These are phyloP conservation scores for Coniophora puteana DNA, from an alignment of 1,284 basidiomycete species.

Conservation along the genomic window DNA sequence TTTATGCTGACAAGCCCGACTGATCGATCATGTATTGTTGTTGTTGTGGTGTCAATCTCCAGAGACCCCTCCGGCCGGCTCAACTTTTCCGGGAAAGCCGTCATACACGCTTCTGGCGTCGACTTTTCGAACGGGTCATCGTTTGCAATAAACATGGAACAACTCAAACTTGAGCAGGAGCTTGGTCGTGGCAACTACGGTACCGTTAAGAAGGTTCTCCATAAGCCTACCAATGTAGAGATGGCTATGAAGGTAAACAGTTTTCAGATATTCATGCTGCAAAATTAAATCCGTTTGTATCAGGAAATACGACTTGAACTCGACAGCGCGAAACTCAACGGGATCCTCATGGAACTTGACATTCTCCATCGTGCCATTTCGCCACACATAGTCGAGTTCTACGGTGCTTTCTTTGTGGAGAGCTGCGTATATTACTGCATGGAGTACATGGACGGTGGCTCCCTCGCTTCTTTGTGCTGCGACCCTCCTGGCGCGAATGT, in stretches of 20 bases:
- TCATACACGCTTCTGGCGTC: slow-evolving; percentile 90
- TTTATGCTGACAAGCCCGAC: slow-evolving; percentile 1
- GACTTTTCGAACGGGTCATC: slow-evolving; percentile 93
- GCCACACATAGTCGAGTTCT: slow-evolving; percentile 95
- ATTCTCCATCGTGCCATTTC: slow-evolving; percentile 92
- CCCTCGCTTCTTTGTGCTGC: slow-evolving; percentile 78
- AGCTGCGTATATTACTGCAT: slow-evolving; percentile 99
- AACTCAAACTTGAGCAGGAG: slow-evolving; percentile 89
- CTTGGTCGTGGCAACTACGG: slow-evolving; percentile 97
- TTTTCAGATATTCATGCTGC: slow-evolving; percentile 9
- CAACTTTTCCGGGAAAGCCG: slow-evolving; percentile 91
- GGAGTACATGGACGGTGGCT: slow-evolving; percentile 99
- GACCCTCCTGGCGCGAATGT: slow-evolving; percentile 32
- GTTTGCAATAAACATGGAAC: slow-evolving; percentile 95
- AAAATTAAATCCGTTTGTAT: slow-evolving; percentile 8
- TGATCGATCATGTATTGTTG: slow-evolving; percentile 7
- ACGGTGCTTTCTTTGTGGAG: slow-evolving; percentile 98
- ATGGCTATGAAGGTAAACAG: slow-evolving; percentile 95
- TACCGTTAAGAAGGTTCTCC: slow-evolving; percentile 93
- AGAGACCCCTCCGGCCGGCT: slow-evolving; percentile 94
- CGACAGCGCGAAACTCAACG: slow-evolving; percentile 91
- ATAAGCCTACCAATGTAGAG: slow-evolving; percentile 90
- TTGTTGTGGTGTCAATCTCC: slow-evolving; percentile 13
- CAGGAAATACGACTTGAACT: slow-evolving; percentile 99
- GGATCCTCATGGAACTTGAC: slow-evolving; percentile 98